Evolutionary conservation across 768 basidiomycete species (phyloP).

Genomic region (Bullera alba): DNA sequence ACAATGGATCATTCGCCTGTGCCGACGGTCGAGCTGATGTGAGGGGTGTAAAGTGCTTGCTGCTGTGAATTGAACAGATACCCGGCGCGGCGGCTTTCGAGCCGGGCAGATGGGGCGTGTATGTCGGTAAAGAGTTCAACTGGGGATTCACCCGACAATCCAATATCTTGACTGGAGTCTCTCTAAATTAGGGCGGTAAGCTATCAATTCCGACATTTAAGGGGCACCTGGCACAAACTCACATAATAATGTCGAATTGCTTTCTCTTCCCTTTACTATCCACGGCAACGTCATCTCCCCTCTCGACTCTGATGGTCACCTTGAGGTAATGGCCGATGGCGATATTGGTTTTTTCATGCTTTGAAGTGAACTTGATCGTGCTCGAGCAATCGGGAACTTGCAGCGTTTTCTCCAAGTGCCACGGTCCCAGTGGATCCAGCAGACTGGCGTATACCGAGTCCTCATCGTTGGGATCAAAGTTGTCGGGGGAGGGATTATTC

Average conservation of each 20-base stretch:
- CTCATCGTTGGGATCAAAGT: constrained; percentile 26
- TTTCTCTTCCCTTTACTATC: constrained; percentile 69
- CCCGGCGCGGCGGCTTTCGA: constrained; percentile 13
- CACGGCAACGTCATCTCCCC: constrained; percentile 61
- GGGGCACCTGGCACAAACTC: constrained; percentile 2
- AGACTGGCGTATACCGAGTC: constrained; percentile 43
- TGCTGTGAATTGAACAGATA: constrained; percentile 44
- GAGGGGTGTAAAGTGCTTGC: not conserved
- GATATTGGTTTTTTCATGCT: constrained; percentile 68
- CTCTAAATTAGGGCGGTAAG: constrained; percentile 33
- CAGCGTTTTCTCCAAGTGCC: constrained; percentile 67
- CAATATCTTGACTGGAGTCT: constrained; percentile 73
- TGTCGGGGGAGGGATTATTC: constrained; percentile 19
- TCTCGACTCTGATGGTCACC: constrained; percentile 72
- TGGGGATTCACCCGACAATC: constrained; percentile 79
- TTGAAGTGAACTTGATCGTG: constrained; percentile 68
- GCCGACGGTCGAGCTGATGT: not conserved
- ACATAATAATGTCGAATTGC: constrained; percentile 74
- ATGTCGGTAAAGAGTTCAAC: constrained; percentile 70
- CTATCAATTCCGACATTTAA: not conserved
- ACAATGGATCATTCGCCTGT: too few species aligned
- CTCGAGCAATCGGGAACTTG: constrained; percentile 56
- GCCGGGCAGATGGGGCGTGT: constrained; percentile 47
- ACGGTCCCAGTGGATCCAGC: constrained; percentile 61
- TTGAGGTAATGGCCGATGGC: constrained; percentile 68